Evolutionary conservation across 2,329 filamentous ascomycete genomes (phyloP).

Genomic region (Xylariaceae sp.): DNA sequence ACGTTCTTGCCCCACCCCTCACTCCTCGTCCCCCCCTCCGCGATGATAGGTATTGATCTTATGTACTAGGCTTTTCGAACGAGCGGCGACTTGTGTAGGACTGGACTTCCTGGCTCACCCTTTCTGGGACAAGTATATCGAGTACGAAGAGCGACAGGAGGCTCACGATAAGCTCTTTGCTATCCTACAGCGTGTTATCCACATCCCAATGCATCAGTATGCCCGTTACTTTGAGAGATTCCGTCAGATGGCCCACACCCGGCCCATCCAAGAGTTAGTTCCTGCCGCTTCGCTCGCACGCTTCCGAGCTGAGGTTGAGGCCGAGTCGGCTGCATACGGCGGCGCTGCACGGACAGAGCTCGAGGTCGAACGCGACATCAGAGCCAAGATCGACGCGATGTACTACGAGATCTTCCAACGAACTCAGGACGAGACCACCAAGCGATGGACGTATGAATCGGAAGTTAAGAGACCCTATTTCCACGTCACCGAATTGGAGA

Average conservation of each 20-base stretch:
- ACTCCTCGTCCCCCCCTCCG: conserved; percentile 23
- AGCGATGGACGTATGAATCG: conserved; percentile 90
- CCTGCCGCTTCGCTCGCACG: conserved; percentile 61
- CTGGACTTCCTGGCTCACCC: conserved; percentile 91
- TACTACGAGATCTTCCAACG: conserved; percentile 75
- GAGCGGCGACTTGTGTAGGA: conserved; percentile 76
- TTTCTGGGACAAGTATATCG: conserved; percentile 98
- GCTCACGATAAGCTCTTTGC: conserved; percentile 78
- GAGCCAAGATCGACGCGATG: conserved; percentile 70
- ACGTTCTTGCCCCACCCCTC: conserved; percentile 43
- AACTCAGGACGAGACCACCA: conserved; percentile 82
- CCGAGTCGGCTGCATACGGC: conserved; percentile 52
- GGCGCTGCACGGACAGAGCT: conserved; percentile 58
- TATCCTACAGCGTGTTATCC: conserved; percentile 75
- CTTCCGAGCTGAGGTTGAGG: conserved; percentile 67
- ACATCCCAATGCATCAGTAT: conserved; percentile 94
- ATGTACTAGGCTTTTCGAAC: conserved; percentile 79
- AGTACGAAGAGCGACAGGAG: conserved; percentile 90
- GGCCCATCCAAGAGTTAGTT: conserved; percentile 68
- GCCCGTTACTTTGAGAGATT: conserved; percentile 91
- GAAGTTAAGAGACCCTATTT: conserved; percentile 96
- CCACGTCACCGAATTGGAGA: conserved; percentile 88
- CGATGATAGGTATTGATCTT: conserved; percentile 29
- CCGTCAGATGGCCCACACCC: conserved; percentile 65
- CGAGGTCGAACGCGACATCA: conserved; percentile 78